Evolutionary conservation across 371 early-diverging fungal species (phyloP), one percentile per base, ranked within the genome.

Genomic region (Apophysomyces sp.): DNA sequence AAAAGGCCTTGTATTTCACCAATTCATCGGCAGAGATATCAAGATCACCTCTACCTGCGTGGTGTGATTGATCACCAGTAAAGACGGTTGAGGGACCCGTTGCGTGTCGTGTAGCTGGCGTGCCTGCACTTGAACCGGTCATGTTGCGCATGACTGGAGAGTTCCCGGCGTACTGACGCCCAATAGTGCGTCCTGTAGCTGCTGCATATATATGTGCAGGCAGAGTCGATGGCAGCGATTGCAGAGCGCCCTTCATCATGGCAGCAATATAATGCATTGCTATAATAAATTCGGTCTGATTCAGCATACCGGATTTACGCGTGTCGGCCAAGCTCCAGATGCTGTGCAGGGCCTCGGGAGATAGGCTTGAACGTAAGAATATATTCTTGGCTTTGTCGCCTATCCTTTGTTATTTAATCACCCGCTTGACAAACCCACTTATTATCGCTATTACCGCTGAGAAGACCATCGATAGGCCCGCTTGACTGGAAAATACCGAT

Each of bases 181-280:
- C 57, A 21, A 76, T 55, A 18, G 76, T 26, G 13, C 67, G 57
- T 15, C 78, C 71, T 18, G 83, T 82, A 18, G 86, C 86, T 18
- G 88, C 76, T 24, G 82, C 79, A 61, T 86, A 81, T 13, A 91
- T 65, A 9, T 77, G 67, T 3, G 79, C 67, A 5, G 94, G 90
- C 9, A 89, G 76, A 0, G 77, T 61, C 0, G 73, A 27, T 3
- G 94, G 94, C 21, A 92, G 67, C 24, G 69, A 67, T 9, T 68
- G 61, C 30, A 74, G 63, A 15, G 78, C 78, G 11, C 82, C 82
- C 55, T 83, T 86, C 89, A 92, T 86, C 1, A 83, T 73, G n/a
- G 81, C 78, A 26, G 88, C 78, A 28, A 92, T 83, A 64, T 87
- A 89, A 71, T 89, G 85, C 94, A 93, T 93, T 16, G 92, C 92